These are phyloP conservation scores for Boletus bicolor DNA, from an alignment of 768 basidiomycete genomes.

Conservation along the genomic window DNA sequence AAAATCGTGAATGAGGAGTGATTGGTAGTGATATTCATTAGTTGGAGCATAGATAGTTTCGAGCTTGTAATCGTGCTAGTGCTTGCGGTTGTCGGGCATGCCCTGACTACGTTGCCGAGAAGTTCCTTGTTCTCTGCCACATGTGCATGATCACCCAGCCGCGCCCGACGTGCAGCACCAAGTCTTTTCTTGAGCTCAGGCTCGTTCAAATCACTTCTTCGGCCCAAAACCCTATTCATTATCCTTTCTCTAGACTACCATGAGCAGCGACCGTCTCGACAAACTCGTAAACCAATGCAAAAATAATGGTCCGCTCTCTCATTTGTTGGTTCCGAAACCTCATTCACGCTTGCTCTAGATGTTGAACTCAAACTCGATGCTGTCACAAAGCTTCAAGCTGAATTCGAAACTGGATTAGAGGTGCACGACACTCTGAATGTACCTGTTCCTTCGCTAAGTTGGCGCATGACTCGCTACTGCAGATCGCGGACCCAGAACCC, in stretches of 20 bases:
- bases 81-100: not conserved
- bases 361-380: constrained; percentile 81
- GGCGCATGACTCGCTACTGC: constrained; percentile 11
- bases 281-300: constrained; percentile 63
- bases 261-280: constrained; percentile 57
- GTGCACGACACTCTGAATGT: constrained; percentile 37
- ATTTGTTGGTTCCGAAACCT: constrained; percentile 3
- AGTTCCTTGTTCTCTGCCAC: constrained; percentile 14
- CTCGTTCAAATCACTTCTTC: constrained; percentile 16
- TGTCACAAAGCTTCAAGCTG: constrained; percentile 69
- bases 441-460: constrained; percentile 14
- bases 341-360: constrained; percentile 43
- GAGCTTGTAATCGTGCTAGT: constrained; percentile 4
- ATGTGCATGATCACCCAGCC: constrained; percentile 12
- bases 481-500: constrained; percentile 74
- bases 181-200: constrained; percentile 21
- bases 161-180: constrained; percentile 10
- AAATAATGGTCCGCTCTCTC: constrained; percentile 49
- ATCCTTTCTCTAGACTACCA: constrained; percentile 31
- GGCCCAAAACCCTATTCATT: constrained; percentile 9
- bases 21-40: not conserved
- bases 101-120: constrained; percentile 2
- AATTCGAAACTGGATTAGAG: constrained; percentile 70
- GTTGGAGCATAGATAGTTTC: not conserved
- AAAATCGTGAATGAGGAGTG: constrained; percentile 26